phyloP scores from a whole-genome alignment of 768 basidiomycete genomes.

The Boletus huronensis region DNA sequence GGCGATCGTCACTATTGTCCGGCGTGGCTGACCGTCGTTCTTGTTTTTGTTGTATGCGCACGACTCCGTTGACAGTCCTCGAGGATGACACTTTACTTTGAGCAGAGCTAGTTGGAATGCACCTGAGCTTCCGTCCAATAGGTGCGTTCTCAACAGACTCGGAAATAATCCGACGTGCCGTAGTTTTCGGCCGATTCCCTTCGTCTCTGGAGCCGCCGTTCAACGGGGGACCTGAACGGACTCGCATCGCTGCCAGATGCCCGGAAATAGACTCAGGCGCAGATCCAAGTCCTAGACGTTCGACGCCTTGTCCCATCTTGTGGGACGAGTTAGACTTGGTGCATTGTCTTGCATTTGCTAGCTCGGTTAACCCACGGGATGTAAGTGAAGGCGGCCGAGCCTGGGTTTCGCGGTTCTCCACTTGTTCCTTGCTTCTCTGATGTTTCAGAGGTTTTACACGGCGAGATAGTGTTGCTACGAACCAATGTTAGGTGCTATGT shows the following conservation, averaged over 20 bases:
- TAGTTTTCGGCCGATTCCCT: background rate
- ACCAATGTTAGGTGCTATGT: background rate
- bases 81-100: constrained; percentile 9
- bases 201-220: background rate
- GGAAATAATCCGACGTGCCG: constrained; percentile 19
- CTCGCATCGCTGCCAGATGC: constrained; percentile 24
- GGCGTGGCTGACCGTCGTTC: constrained; percentile 14
- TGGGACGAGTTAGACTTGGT: constrained; percentile 14
- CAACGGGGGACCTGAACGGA: constrained; percentile 14
- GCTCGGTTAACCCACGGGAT: constrained; percentile 1
- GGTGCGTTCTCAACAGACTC: constrained; percentile 13
- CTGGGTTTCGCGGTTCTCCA: background rate
- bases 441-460: constrained; percentile 12
- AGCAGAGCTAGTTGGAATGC: background rate
- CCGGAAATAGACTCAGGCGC: constrained; percentile 29
- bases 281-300: constrained; percentile 16
- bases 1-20: constrained; percentile 11
- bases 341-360: constrained; percentile 4
- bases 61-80: background rate
- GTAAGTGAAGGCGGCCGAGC: constrained; percentile 1
- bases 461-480: constrained; percentile 12
- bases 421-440: constrained; percentile 8
- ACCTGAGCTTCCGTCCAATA: constrained; percentile 1
- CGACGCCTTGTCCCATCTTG: constrained; percentile 8
- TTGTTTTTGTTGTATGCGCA: background rate